Conservation (phyloP, 148 eudicot genomes). For the Pharnaceum exiguum region DNA sequence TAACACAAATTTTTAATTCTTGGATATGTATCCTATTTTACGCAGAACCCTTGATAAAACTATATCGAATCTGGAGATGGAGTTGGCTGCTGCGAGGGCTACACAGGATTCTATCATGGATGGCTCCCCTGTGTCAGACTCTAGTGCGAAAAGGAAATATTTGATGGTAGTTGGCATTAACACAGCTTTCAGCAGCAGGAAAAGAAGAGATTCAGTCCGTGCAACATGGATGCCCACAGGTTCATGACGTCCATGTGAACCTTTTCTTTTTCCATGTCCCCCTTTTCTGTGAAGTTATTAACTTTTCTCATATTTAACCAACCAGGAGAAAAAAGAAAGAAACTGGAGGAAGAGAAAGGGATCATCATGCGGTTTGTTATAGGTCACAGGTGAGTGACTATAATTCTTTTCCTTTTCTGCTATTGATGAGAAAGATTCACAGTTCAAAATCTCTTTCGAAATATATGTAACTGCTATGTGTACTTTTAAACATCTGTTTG, state of each 20-base stretch:
- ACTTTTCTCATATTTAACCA: background rate
- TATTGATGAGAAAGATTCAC: too few species aligned
- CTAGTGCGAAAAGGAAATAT: conserved; percentile 59
- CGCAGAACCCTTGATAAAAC: conserved; percentile 76
- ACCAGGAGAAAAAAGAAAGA: conserved; percentile 68
- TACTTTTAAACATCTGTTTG: too few species aligned
- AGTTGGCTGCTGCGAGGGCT: conserved; percentile 90
- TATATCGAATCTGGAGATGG: conserved; percentile 86
- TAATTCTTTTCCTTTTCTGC: too few species aligned
- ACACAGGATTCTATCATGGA: conserved; percentile 69
- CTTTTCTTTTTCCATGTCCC: background rate
- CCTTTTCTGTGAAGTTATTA: background rate
- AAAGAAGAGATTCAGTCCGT: conserved; percentile 89
- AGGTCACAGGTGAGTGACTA: conserved; percentile 68
- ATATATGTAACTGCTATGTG: too few species aligned
- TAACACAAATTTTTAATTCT: background rate
- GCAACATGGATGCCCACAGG: conserved; percentile 99
- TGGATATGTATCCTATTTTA: background rate
- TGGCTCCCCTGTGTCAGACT: conserved; percentile 59
- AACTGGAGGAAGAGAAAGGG: conserved; percentile 90
- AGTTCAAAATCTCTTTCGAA: too few species aligned
- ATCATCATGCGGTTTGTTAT: conserved; percentile 81
- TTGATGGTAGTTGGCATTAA: conserved; percentile 83
- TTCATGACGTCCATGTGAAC: conserved; percentile 17
- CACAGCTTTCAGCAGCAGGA: conserved; percentile 92